These are phyloP conservation scores for Dendrocalamus sinicus DNA, from an alignment of 176 grass and related monocot species.

Conservation along the genomic window DNA sequence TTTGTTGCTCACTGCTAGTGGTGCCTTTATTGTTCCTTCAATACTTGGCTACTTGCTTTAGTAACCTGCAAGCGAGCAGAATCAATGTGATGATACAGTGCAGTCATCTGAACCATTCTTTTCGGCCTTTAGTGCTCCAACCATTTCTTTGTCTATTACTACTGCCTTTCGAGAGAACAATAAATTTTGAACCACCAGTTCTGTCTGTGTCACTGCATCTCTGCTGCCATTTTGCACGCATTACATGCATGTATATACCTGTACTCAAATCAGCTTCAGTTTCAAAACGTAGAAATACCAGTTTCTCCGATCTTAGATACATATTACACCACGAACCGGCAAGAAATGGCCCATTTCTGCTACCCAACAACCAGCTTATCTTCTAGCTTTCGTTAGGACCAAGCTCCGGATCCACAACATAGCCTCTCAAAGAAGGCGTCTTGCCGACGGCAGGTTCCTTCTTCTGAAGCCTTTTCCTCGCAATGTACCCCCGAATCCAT, in stretches of 20 bases:
- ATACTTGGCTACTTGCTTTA: slow-evolving; percentile 2
- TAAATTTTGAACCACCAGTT: slow-evolving; percentile 39
- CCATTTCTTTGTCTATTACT: slow-evolving; percentile 20
- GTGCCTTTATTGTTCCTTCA: slow-evolving; percentile 15
- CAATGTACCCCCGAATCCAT: slow-evolving; percentile 78
- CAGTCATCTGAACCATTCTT: slow-evolving; percentile 3
- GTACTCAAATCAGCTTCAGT: slow-evolving; percentile 50
- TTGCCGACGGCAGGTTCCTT: slow-evolving; percentile 61
- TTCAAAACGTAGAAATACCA: slow-evolving; percentile 61
- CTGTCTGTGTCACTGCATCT: slow-evolving; percentile 55
- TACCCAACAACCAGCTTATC: slow-evolving; percentile 41
- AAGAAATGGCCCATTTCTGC: slow-evolving; percentile 45
- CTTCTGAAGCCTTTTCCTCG: slow-evolving; percentile 75
- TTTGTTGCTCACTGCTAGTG: not conserved
- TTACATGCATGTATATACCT: slow-evolving; percentile 62
- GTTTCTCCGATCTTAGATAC: slow-evolving; percentile 59
- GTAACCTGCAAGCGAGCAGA: slow-evolving; percentile 34
- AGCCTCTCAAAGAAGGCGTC: slow-evolving; percentile 84
- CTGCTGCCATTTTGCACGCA: slow-evolving; percentile 42
- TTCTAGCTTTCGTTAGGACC: slow-evolving; percentile 56
- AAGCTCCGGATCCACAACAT: slow-evolving; percentile 80
- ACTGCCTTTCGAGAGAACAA: slow-evolving; percentile 10
- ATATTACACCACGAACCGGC: slow-evolving; percentile 56
- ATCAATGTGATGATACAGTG: slow-evolving; percentile 22
- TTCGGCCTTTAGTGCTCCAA: slow-evolving; percentile 1